A percentile compares a stretch with the other conserved stretches of the same genome.
Evolutionary conservation across 2,329 filamentous ascomycete genomes (phyloP).

Genomic region (Diplodia intermedia): DNA sequence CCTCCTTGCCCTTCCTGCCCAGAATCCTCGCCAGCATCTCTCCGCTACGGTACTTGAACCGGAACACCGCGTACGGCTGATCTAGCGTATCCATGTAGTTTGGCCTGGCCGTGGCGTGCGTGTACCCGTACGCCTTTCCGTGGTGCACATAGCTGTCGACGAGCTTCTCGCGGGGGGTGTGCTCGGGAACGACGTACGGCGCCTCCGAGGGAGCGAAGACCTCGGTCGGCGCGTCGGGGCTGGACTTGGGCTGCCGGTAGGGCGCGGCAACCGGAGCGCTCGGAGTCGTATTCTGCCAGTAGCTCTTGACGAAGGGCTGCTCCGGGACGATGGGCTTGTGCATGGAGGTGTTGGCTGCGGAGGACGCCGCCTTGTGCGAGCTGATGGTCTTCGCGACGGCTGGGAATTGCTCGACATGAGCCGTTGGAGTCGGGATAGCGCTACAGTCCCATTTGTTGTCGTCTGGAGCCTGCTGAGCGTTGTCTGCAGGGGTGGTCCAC

Average conservation of each 20-base stretch:
- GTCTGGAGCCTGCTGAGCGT: neutral
- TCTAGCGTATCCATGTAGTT: slow-evolving; percentile 51
- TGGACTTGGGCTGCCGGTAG: neutral
- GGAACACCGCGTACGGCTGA: slow-evolving; percentile 55
- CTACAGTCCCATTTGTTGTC: neutral
- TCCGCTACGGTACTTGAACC: slow-evolving; percentile 55
- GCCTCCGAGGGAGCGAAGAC: slow-evolving; percentile 43
- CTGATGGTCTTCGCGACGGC: neutral
- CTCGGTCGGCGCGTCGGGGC: slow-evolving; percentile 32
- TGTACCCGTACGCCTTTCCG: slow-evolving; percentile 48
- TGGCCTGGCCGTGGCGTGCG: slow-evolving; percentile 47
- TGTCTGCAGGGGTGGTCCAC: neutral
- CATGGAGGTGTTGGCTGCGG: slow-evolving; percentile 1
- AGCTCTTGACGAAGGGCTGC: slow-evolving; percentile 38
- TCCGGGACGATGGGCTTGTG: slow-evolving; percentile 2
- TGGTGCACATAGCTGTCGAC: slow-evolving; percentile 45
- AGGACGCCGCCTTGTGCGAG: neutral
- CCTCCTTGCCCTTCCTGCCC: slow-evolving; percentile 29
- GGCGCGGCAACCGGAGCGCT: neutral
- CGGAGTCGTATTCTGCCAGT: slow-evolving; percentile 41
- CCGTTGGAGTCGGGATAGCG: neutral
- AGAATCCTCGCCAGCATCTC: slow-evolving; percentile 46
- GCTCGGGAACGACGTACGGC: slow-evolving; percentile 37
- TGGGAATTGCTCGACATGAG: neutral
- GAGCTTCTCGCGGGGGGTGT: slow-evolving; percentile 34